These are phyloP conservation scores for Penicillium hordei DNA, from an alignment of 2,329 filamentous ascomycete genomes.

Conservation along the genomic window DNA sequence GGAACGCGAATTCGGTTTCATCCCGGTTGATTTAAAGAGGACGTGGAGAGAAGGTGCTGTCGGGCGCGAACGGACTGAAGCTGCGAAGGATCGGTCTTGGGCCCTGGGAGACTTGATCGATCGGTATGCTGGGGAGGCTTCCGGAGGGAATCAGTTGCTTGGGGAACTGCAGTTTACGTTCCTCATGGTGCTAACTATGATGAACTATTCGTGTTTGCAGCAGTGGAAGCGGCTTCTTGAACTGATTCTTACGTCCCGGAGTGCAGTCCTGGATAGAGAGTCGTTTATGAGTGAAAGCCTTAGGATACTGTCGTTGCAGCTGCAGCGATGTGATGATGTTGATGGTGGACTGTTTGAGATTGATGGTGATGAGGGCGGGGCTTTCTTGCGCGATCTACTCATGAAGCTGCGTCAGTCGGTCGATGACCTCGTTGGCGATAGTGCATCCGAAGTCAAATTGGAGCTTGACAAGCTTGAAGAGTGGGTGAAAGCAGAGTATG, in stretches of 20 bases:
- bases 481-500: constrained; percentile 55
- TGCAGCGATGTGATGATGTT: constrained; percentile 58
- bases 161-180: constrained; percentile 65
- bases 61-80: constrained; percentile 61
- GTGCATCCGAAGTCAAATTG: constrained; percentile 46
- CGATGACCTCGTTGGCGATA: constrained; percentile 44
- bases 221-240: constrained; percentile 63
- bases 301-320: constrained; percentile 51
- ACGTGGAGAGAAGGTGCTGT: constrained; percentile 64
- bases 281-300: constrained; percentile 55
- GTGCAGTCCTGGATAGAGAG: constrained; percentile 50
- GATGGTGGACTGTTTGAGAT: constrained; percentile 64
- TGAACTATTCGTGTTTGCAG: constrained; percentile 65
- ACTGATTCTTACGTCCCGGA: constrained; percentile 57
- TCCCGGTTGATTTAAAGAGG: constrained; percentile 60
- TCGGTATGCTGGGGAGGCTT: constrained; percentile 24
- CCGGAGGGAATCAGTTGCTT: constrained; percentile 46
- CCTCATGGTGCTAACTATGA: constrained; percentile 61
- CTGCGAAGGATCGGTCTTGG: constrained; percentile 63
- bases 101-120: constrained; percentile 55
- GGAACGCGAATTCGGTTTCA: constrained; percentile 53
- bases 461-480: constrained; percentile 57
- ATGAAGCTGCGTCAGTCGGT: constrained; percentile 53
- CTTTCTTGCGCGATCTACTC: constrained; percentile 55
- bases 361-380: constrained; percentile 51